phyloP scores from a whole-genome alignment of 1,284 basidiomycete species.

The Sporisorium scitamineum region DNA sequence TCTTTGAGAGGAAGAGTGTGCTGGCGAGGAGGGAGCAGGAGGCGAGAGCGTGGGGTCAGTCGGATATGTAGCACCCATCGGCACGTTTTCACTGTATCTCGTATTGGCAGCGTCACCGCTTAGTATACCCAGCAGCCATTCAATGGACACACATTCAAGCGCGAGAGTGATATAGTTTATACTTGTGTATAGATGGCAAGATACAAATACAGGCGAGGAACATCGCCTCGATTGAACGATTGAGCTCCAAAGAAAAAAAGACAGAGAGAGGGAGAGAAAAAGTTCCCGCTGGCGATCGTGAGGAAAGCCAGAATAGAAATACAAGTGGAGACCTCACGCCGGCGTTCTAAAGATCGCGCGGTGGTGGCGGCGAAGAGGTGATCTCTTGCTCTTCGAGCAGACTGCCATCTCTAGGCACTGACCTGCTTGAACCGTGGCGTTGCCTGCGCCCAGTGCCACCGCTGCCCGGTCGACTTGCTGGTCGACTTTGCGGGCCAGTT shows the following conservation, averaged over 20 bases:
- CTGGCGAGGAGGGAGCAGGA: constrained; percentile 32
- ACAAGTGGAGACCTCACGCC: not conserved
- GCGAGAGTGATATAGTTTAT: not conserved
- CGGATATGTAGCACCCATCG: constrained; percentile 36
- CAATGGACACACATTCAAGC: not conserved
- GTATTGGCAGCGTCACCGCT: not conserved
- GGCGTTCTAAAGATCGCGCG: constrained; percentile 8
- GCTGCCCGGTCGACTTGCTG: constrained; percentile 35
- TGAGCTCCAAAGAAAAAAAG: not conserved
- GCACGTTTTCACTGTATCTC: no score
- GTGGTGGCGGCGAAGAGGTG: not conserved
- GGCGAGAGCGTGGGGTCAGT: constrained; percentile 49
- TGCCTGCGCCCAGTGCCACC: constrained; percentile 36
- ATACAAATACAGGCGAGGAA: constrained; percentile 41
- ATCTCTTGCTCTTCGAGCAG: constrained; percentile 35
- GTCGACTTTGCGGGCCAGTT: constrained; percentile 9
- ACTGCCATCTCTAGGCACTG: constrained; percentile 33
- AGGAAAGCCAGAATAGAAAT: constrained; percentile 19
- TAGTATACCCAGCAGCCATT: constrained; percentile 6
- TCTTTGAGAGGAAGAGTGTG: constrained; percentile 48
- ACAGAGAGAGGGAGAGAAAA: not conserved
- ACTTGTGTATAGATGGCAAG: not conserved
- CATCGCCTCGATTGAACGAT: not conserved
- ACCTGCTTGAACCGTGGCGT: constrained; percentile 36
- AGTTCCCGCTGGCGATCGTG: not conserved